phyloP scores from a whole-genome alignment of 2,329 filamentous ascomycete genomes.

The Colletotrichum magnum region DNA sequence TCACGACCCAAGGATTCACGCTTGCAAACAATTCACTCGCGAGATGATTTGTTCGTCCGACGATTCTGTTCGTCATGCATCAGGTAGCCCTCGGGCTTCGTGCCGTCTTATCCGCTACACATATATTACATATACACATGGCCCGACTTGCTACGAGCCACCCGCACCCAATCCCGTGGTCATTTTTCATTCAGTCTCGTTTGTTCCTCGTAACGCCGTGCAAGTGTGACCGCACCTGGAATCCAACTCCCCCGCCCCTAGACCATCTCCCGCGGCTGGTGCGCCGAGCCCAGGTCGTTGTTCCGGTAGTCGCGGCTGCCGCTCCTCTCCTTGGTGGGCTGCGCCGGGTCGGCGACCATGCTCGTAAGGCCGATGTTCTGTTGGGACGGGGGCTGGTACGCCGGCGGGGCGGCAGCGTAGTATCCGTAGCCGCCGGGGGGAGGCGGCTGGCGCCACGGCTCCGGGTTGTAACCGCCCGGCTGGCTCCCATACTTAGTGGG shows the following conservation, averaged over 20 bases:
- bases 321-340: slow-evolving; percentile 35
- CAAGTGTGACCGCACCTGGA: background rate
- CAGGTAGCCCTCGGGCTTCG: background rate
- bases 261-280: slow-evolving; percentile 40
- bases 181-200: slow-evolving; percentile 15
- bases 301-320: slow-evolving; percentile 36
- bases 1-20: background rate
- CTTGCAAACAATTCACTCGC: no score
- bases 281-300: slow-evolving; percentile 36
- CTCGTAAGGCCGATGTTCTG: slow-evolving; percentile 37
- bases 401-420: slow-evolving; percentile 26
- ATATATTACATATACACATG: slow-evolving; percentile 24
- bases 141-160: slow-evolving; percentile 2
- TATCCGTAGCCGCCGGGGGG: slow-evolving; percentile 33
- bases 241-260: background rate
- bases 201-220: slow-evolving; percentile 9
- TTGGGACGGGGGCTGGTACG: slow-evolving; percentile 35
- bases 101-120: background rate
- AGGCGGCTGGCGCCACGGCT: slow-evolving; percentile 39
- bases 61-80: slow-evolving; percentile 14
- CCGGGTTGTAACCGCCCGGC: slow-evolving; percentile 37
- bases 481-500: slow-evolving; percentile 27
- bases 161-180: background rate
- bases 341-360: slow-evolving; percentile 34
- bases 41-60: background rate